Percentiles rank a stretch among this genome's conserved stretches.
Conservation (phyloP, 1,284 basidiomycete species). For the Ustilago esculenta region DNA sequence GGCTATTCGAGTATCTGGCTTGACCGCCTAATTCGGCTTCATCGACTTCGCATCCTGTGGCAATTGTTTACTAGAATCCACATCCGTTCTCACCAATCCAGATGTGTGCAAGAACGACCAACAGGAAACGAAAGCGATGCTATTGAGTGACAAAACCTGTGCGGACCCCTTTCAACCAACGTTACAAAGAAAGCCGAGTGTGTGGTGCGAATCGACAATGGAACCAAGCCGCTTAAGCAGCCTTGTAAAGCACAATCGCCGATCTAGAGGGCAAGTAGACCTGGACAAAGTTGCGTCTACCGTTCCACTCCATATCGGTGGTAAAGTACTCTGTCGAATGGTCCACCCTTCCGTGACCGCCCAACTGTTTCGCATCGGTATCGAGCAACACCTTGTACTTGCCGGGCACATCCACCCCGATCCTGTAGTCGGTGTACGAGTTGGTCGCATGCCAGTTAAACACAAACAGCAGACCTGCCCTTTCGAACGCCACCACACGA, state of each 20-base stretch:
- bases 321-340: constrained; percentile 77
- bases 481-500: constrained; percentile 84
- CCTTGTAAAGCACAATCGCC: constrained; percentile 73
- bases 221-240: constrained; percentile 1
- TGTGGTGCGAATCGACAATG: too few species aligned
- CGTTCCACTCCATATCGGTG: constrained; percentile 89
- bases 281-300: constrained; percentile 78
- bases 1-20: too few species aligned
- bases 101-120: too few species aligned
- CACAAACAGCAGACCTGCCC: constrained; percentile 88
- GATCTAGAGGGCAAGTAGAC: constrained; percentile 81
- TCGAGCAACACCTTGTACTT: constrained; percentile 83
- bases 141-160: too few species aligned
- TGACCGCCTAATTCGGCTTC: too few species aligned
- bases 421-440: constrained; percentile 90
- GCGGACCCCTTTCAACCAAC: too few species aligned
- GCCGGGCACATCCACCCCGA: constrained; percentile 87
- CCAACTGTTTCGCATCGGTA: constrained; percentile 81
- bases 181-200: too few species aligned
- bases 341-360: constrained; percentile 85
- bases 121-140: too few species aligned
- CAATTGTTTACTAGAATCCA: too few species aligned
- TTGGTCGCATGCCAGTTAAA: constrained; percentile 94
- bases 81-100: too few species aligned
- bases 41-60: too few species aligned